Base-by-base conservation (phyloP, 2,329 filamentous ascomycete species). In the Penicillium sp. region DNA sequence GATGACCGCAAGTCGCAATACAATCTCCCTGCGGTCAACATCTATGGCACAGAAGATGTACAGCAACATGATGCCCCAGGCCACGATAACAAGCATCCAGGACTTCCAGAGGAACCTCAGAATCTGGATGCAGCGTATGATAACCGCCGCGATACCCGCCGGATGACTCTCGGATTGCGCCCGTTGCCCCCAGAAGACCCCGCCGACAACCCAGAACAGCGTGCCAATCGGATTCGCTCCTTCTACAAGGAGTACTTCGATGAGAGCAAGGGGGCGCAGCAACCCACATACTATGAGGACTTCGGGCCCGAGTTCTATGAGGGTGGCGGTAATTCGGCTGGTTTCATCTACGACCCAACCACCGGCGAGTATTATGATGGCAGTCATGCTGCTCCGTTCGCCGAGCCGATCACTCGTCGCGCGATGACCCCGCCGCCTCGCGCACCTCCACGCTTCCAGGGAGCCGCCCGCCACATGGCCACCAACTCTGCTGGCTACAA, bases 221-320 rank as follows among this genome's bases (percentile, higher is more conserved):
- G 94, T 68, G 94, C 94, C 62, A 97, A 97, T 79, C 87, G 94
- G 57, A 99, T 99, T 65, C 86, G 94, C 73, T 99, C 94, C 4
- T 99, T 99, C 80, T 99, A 99, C 81, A 97, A 97, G 79, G 94
- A 99, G 72, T 99, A 99, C 78, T 99, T 99, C 67, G 94, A 97
- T 64, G 93, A 97, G 41, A 85, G 81, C 58, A 90, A 86, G 71
- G 74, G 77, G 2, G 77, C 76, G 41, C 65, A 72, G 59, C 77
- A 77, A 36, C 77, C 65, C 31, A 66, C 78, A 40, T 90, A 92
- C 73, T 87, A 90, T 60, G 89, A 92, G 67, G 89, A 93, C 66
- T 90, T 91, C 68, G 86, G 89, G 57, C 78, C 84, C 21, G 84
- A 86, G 62, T 91, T 89, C 70, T 79, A 87, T 46, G 84, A 82